Evolutionary conservation across 2,329 filamentous ascomycete species (phyloP).

Genomic region (Aspergillus pseudoglaucus): DNA sequence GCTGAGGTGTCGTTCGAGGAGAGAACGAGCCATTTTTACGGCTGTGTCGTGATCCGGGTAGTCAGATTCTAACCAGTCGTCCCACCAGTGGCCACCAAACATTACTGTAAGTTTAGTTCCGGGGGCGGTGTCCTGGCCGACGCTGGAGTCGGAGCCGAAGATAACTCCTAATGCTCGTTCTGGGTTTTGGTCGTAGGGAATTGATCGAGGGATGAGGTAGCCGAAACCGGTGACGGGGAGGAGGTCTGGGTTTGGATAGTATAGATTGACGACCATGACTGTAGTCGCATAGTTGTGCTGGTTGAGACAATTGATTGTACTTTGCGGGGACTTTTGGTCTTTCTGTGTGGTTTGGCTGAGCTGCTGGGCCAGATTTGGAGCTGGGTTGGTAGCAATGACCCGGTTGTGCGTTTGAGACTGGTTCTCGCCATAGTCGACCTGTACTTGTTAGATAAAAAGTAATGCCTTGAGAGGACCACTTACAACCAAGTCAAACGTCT

Average conservation of each 20-base stretch:
- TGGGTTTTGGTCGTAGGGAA: slow-evolving; percentile 66
- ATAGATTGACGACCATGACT: slow-evolving; percentile 90
- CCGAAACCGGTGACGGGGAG: slow-evolving; percentile 70
- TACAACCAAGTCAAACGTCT: slow-evolving; percentile 19
- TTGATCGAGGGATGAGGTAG: slow-evolving; percentile 77
- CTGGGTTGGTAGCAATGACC: slow-evolving; percentile 28
- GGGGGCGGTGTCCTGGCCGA: slow-evolving; percentile 48
- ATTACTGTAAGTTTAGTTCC: slow-evolving; percentile 91
- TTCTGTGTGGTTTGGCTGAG: slow-evolving; percentile 11
- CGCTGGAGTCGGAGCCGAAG: slow-evolving; percentile 70
- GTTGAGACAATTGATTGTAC: slow-evolving; percentile 18
- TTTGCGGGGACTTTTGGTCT: slow-evolving; percentile 7
- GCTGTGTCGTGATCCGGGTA: slow-evolving; percentile 63
- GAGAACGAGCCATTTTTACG: slow-evolving; percentile 59
- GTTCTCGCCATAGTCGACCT: slow-evolving; percentile 14
- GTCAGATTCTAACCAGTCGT: slow-evolving; percentile 47
- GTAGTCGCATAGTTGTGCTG: slow-evolving; percentile 59
- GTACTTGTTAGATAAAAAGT: not conserved
- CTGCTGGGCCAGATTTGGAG: slow-evolving; percentile 20
- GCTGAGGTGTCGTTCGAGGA: slow-evolving; percentile 67
- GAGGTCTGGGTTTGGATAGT: slow-evolving; percentile 61
- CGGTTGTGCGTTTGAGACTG: slow-evolving; percentile 17
- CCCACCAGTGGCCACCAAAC: slow-evolving; percentile 90
- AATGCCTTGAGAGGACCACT: not conserved
- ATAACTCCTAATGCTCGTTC: slow-evolving; percentile 84